phyloP scores from a whole-genome alignment of 208 protist species.

The Leishmania lainsoni region DNA sequence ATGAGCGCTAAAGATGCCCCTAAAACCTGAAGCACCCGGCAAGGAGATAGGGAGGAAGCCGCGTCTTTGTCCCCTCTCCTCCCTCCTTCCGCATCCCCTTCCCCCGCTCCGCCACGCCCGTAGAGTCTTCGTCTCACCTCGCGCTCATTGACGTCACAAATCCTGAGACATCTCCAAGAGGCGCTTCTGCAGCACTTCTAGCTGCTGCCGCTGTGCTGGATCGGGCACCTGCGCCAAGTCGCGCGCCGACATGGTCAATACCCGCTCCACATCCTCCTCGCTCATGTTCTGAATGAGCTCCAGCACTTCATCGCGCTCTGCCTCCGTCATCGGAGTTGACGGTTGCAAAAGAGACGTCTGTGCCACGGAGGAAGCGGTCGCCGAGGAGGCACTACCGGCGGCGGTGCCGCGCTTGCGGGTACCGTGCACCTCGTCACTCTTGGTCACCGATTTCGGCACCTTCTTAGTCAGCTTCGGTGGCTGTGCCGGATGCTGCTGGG shows the following conservation, averaged over 20 bases:
- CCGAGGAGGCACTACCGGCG: slow-evolving; percentile 3
- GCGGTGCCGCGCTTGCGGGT: slow-evolving; percentile 1
- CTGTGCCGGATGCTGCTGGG: background rate
- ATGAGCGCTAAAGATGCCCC: background rate
- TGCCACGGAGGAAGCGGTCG: background rate
- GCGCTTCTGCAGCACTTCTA: slow-evolving; percentile 61
- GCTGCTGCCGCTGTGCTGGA: slow-evolving; percentile 59
- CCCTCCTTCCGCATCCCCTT: background rate
- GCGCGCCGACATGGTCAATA: slow-evolving; percentile 62
- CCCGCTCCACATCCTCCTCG: slow-evolving; percentile 79
- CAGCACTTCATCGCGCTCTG: slow-evolving; percentile 73
- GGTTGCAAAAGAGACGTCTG: slow-evolving; percentile 4
- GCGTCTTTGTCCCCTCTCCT: background rate
- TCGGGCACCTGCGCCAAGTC: slow-evolving; percentile 73
- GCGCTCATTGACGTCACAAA: slow-evolving; percentile 26
- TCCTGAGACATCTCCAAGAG: slow-evolving; percentile 69
- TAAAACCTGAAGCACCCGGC: background rate
- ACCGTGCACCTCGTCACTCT: background rate
- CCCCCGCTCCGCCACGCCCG: background rate
- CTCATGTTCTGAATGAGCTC: slow-evolving; percentile 75
- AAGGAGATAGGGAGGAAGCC: background rate
- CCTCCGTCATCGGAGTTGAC: slow-evolving; percentile 26
- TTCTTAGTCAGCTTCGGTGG: slow-evolving; percentile 5
- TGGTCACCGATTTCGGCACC: background rate
- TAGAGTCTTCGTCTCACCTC: background rate